Evolutionary conservation across 148 eudicot species (phyloP), one percentile per base, ranked within the genome.

Genomic region (Camellia lanceoleosa): DNA sequence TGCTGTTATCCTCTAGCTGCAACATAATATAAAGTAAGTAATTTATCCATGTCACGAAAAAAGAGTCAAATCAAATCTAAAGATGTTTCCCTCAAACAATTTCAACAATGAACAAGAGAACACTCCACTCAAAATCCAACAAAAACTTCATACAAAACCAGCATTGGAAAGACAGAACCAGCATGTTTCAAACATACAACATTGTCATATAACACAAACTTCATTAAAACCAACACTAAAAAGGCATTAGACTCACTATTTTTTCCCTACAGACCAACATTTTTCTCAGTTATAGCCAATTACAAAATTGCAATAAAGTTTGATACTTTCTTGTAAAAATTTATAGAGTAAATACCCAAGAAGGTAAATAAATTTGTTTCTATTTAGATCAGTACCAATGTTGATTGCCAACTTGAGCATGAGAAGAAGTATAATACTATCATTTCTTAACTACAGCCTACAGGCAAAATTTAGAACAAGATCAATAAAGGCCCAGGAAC

Each of bases 1-100:
- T 82, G 81, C 78, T 89, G 67, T 84, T 92, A 73, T 92, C 89
- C 60, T 88, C 93, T 63, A 94, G 90, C 97, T 94, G 98, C 81
- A 91, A 76, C 54, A 82, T 15, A 55, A 47, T 18, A 76, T 61
- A 51, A 49, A 67, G 9, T 64, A 52, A 66, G 47, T 70, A 81
- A 64, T 47, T 65, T 51, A 73, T 18, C 44, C 78, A 46, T 68
- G 74, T 75, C 74, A 81, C 11, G 4, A 7, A 6, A 56, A 20
- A 71, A 43, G 42, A 74, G 65, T 1, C 38, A 30, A 8, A 4
- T 43, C 66, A 76, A 73, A 43, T 52, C 52, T 44, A 80, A 3
- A 62, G 60, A 71, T 14, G 44, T 23, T 10, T 10, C 16, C 16
- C 4, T 67, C 12, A 0, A 12, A 11, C 38, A 30, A 30, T 46